Evolutionary conservation across 805 yeast genomes (phyloP), one percentile per base, ranked within the genome.

Genomic region (Metschnikowia noctiluminum): DNA sequence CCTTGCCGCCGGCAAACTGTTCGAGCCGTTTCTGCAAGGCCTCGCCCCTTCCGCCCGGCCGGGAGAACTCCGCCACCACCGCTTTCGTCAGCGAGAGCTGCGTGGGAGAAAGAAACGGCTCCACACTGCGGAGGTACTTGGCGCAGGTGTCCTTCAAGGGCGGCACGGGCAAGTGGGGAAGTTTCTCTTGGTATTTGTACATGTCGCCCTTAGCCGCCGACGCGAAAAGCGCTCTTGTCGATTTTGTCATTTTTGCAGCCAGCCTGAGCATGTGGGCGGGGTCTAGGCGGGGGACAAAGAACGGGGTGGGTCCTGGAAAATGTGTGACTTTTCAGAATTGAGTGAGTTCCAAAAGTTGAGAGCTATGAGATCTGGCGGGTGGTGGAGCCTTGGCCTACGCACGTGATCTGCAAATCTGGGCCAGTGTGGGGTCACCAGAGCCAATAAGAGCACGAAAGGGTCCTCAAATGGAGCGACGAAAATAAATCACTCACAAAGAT

Each of bases 111-210:
- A 80, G 75, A 43, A 76, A 81, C 1, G 98, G 96, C 58, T 78
- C 79, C 41, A 92, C 79, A 1, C 95, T 79, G 53, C 78, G 73
- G 61, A 91, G 74, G 66, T 89, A 92, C 51, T 80, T 79, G 10
- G 71, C 65, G 39, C 87, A 78, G 3, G 97, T 89, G 45, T 82
- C 81, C 48, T 81, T 76, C 49, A 92, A 74, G 1, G 84, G 69
- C 2, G 99, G 99, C 7, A 92, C 96, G 0, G 97, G 97, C 56
- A 92, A 78, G 43, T 81, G 76, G 7, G 97, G 97, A 46, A 92
- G 78, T 40, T 81, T 70, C 37, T 77, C 73, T 65, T 91, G 97
- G 70, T 75, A 81, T 55, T 83, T 78, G 70, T 73, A 88, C 52
- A 92, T 82, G 51, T 79, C 80, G 35, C 94, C 96, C 59, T 80